phyloP scores from a whole-genome alignment of 495 filamentous ascomycete genomes.

The Penicillium angulare region DNA sequence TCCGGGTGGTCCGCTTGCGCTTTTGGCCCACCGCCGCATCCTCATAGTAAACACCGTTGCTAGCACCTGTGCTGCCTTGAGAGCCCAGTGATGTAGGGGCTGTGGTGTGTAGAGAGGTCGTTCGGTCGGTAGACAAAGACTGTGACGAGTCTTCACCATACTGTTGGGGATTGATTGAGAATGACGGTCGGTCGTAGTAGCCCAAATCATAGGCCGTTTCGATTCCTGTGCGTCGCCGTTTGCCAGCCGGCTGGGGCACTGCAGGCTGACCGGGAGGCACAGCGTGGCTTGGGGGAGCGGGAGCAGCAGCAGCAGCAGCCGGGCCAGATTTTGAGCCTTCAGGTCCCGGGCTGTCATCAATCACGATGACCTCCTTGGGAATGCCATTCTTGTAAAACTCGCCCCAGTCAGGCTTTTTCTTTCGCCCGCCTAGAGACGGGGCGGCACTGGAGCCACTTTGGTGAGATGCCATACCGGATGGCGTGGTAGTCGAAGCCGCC shows the following conservation, averaged over 20 bases:
- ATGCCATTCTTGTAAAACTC: constrained; percentile 91
- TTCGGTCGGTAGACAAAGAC: constrained; percentile 81
- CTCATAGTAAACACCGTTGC: constrained; percentile 53
- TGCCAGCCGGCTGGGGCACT: constrained; percentile 54
- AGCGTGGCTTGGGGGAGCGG: constrained; percentile 23
- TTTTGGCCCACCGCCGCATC: constrained; percentile 70
- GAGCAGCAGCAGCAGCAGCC: no score
- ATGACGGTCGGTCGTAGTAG: constrained; percentile 59
- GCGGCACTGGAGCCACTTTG: constrained; percentile 29
- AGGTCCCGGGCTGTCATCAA: constrained; percentile 83
- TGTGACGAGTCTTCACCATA: constrained; percentile 62
- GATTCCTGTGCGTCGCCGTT: constrained; percentile 62
- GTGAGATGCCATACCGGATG: constrained; percentile 29
- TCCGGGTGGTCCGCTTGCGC: constrained; percentile 78
- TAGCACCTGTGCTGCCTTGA: constrained; percentile 60
- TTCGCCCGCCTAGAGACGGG: constrained; percentile 57
- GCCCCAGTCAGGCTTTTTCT: constrained; percentile 73
- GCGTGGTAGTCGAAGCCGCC: constrained; percentile 34
- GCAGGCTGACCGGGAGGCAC: constrained; percentile 12
- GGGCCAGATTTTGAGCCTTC: constrained; percentile 50
- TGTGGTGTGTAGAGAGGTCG: constrained; percentile 82
- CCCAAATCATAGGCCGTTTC: constrained; percentile 63
- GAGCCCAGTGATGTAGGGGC: constrained; percentile 88
- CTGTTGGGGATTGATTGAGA: constrained; percentile 70
- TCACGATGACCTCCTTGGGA: constrained; percentile 92